Evolutionary conservation across 495 filamentous ascomycete species (phyloP).

Genomic region (Neurospora sp.): DNA sequence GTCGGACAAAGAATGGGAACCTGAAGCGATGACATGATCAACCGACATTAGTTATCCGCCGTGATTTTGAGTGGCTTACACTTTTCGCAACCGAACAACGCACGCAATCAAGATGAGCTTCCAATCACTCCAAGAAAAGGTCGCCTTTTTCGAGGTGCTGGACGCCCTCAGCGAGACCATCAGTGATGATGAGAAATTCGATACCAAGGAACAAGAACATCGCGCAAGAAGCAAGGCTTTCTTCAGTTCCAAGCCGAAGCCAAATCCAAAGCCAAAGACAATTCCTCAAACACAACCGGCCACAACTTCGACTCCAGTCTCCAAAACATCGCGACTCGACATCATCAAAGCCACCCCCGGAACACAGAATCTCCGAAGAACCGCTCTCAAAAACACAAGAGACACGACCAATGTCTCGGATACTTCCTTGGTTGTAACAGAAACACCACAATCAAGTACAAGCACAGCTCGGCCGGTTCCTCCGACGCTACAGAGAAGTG

Average conservation of each 20-base stretch:
- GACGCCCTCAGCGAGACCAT: constrained; percentile 12
- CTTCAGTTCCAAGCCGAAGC: constrained; percentile 9
- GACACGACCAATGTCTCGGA: background rate
- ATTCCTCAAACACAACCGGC: background rate
- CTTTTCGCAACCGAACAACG: background rate
- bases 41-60: background rate
- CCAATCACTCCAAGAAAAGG: constrained; percentile 14
- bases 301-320: constrained; percentile 4
- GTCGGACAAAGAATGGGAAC: background rate
- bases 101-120: constrained; percentile 8
- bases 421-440: constrained; percentile 9
- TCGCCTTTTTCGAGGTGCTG: constrained; percentile 18
- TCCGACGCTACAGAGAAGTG: constrained; percentile 11
- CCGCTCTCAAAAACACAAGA: background rate
- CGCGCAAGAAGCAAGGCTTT: constrained; percentile 12
- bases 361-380: background rate
- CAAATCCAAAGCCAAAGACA: background rate
- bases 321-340: background rate
- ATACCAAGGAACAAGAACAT: constrained; percentile 12
- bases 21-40: background rate
- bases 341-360: constrained; percentile 17
- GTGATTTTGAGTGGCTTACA: background rate
- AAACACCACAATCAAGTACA: constrained; percentile 15
- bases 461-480: constrained; percentile 3
- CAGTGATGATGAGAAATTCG: constrained; percentile 14